These are phyloP conservation scores for Lichtheimia corymbifera DNA, from an alignment of 371 early-diverging fungal genomes.

Conservation along the genomic window DNA sequence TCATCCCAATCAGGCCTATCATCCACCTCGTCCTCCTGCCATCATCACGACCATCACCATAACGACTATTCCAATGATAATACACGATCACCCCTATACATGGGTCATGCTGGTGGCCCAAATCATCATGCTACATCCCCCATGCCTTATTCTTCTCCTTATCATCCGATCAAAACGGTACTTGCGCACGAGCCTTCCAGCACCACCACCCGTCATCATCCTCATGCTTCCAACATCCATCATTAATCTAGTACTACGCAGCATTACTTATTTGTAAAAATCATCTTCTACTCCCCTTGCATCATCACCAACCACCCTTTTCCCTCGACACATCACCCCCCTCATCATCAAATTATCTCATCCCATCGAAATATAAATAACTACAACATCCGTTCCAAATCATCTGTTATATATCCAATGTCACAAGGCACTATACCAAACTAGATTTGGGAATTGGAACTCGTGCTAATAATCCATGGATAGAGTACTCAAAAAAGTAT, in stretches of 20 bases:
- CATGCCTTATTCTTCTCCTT: not conserved
- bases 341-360: too few species aligned
- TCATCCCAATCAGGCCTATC: slow-evolving; percentile 32
- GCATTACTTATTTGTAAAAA: too few species aligned
- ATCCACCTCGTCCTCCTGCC: slow-evolving; percentile 31
- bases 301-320: not conserved
- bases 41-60: slow-evolving; percentile 27
- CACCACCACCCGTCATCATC: slow-evolving; percentile 6
- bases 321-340: not conserved
- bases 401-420: too few species aligned
- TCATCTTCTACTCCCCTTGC: not conserved
- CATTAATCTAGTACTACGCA: not conserved
- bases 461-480: too few species aligned
- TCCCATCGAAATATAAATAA: too few species aligned
- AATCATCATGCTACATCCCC: not conserved
- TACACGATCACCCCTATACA: slow-evolving; percentile 33
- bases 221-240: not conserved
- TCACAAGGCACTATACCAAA: too few species aligned
- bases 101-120: slow-evolving; percentile 19
- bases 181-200: slow-evolving; percentile 1
- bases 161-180: slow-evolving; percentile 1
- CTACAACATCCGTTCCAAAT: too few species aligned
- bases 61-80: slow-evolving; percentile 21
- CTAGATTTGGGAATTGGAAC: too few species aligned
- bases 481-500: too few species aligned